Percentiles rank a stretch among this genome's conserved stretches.
Evolutionary conservation across 495 filamentous ascomycete species (phyloP).

Genomic region (Xylaria palmicola): DNA sequence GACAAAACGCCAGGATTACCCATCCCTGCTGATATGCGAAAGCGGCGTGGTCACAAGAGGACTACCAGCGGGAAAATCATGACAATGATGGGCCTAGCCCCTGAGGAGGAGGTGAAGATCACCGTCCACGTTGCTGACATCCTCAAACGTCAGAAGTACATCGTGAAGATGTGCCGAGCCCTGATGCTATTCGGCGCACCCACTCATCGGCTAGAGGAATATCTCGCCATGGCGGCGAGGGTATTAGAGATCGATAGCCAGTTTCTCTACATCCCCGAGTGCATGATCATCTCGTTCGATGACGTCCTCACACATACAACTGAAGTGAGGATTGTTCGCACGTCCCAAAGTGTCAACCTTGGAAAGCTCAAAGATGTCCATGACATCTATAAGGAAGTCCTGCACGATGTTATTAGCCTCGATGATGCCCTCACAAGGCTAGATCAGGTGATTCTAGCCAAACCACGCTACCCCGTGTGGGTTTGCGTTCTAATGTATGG

Average conservation of each 20-base stretch:
- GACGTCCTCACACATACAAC: slow-evolving; percentile 83
- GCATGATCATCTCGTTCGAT: slow-evolving; percentile 92
- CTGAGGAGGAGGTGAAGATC: slow-evolving; percentile 68
- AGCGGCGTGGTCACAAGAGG: slow-evolving; percentile 23
- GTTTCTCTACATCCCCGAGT: slow-evolving; percentile 85
- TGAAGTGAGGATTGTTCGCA: slow-evolving; percentile 80
- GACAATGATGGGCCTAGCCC: slow-evolving; percentile 35
- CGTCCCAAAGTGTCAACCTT: slow-evolving; percentile 73
- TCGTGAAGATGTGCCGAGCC: slow-evolving; percentile 77
- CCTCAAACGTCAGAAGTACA: slow-evolving; percentile 73
- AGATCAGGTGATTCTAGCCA: slow-evolving; percentile 59
- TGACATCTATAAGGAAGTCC: slow-evolving; percentile 85
- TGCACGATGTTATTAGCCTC: slow-evolving; percentile 79
- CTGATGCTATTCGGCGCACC: slow-evolving; percentile 80
- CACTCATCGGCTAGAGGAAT: slow-evolving; percentile 69
- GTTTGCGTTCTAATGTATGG: slow-evolving; percentile 73
- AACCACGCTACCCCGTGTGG: slow-evolving; percentile 62
- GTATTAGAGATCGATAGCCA: slow-evolving; percentile 84
- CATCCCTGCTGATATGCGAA: slow-evolving; percentile 18
- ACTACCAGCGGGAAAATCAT: slow-evolving; percentile 27
- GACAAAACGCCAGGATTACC: background rate
- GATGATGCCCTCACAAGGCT: slow-evolving; percentile 73
- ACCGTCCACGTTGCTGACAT: slow-evolving; percentile 79
- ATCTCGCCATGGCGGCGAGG: slow-evolving; percentile 85
- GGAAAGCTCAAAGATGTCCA: slow-evolving; percentile 79